Evolutionary conservation across 1,139 yeast species (phyloP).

Genomic region (Eremothecium cymbalariae): DNA sequence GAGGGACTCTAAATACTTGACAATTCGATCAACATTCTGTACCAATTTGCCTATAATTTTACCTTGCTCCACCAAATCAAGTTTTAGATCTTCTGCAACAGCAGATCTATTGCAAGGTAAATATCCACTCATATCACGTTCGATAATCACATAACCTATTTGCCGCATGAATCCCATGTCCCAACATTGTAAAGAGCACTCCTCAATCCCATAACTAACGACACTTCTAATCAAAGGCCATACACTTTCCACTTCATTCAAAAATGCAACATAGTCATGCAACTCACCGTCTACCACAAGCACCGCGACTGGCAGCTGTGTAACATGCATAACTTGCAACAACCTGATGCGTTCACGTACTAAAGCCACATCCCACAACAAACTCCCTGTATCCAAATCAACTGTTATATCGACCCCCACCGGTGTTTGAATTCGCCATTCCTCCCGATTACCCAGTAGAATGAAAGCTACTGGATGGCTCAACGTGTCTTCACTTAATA

Average conservation of each 20-base stretch:
- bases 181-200: slow-evolving; percentile 2
- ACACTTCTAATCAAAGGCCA: not conserved
- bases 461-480: slow-evolving; percentile 1
- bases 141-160: slow-evolving; percentile 2
- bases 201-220: slow-evolving; percentile 5
- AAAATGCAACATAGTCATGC: slow-evolving; percentile 5
- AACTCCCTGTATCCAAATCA: not conserved
- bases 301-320: slow-evolving; percentile 5
- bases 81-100: not conserved
- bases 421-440: not conserved
- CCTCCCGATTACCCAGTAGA: not conserved
- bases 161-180: slow-evolving; percentile 1
- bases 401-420: not conserved
- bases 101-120: slow-evolving; percentile 2
- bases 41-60: slow-evolving; percentile 13
- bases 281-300: slow-evolving; percentile 6
- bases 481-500: not conserved
- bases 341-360: slow-evolving; percentile 2
- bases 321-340: slow-evolving; percentile 1
- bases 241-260: not conserved
- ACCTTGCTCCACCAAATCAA: slow-evolving; percentile 9
- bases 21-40: slow-evolving; percentile 17
- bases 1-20: slow-evolving; percentile 14
- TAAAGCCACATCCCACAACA: not conserved
- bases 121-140: not conserved